Evolutionary conservation across 2,329 filamentous ascomycete genomes (phyloP), one percentile per base, ranked within the genome.

Genomic region (Tolypocladium tropicale): DNA sequence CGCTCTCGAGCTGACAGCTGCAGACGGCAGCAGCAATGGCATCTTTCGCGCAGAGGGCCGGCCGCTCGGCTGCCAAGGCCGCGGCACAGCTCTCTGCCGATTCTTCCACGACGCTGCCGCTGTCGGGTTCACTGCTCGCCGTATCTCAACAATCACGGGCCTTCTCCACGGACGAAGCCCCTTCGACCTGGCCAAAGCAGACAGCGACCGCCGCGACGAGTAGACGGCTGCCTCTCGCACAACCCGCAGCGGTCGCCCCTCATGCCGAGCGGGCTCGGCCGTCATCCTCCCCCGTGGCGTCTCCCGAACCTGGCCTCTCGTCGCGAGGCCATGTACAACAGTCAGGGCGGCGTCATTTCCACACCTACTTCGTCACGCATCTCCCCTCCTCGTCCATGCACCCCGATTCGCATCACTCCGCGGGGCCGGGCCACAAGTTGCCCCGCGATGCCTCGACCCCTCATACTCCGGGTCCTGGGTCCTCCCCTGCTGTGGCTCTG

Each of bases 361-460:
- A 96, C 75, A 91, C 95, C 64, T 97, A 99, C 76, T 99, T 99
- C 71, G 90, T 97, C 58, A 96, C 94, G 10, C 90, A 96, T 70
- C 81, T 99, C 2, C 93, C 94, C 5, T 95, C 91, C 21, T 95
- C 91, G 16, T 96, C 92, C 4, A 80, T 96, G 49, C 89, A 96
- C 64, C 93, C 94, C 9, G 93, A 97, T 71, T 88, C 89, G 37
- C 79, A 84, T 55, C 74, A 78, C 25, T 73, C 79, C 21, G 68
- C 75, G 32, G 85, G 84, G 4, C 84, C 84, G 33, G 87, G 90
- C 63, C 91, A 96, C 70, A 92, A 94, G 70, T 82, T 96, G 6
- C 92, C 92, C 52, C 88, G 91, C 63, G 83, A 89, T 62, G 89
- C 89, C 28, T 94, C 90, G 51, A 88, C 83, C 49, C 92, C 92